These are phyloP conservation scores for Aegilops umbellulata DNA, from an alignment of 176 grass and related monocot genomes.

Conservation along the genomic window DNA sequence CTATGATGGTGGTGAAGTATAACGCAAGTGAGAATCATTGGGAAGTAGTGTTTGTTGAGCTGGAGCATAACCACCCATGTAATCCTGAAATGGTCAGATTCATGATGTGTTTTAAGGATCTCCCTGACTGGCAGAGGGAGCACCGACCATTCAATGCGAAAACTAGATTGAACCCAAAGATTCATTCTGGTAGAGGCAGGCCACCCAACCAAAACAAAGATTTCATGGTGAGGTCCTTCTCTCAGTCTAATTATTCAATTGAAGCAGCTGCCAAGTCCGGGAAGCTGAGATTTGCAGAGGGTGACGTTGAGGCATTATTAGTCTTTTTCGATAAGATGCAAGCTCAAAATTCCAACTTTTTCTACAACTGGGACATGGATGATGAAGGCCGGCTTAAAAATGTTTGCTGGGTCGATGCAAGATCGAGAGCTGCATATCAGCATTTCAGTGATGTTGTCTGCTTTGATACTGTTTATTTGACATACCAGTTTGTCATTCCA, in stretches of 20 bases:
- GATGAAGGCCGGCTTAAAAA: constrained; percentile 82
- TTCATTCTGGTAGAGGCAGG: constrained; percentile 69
- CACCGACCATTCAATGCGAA: constrained; percentile 73
- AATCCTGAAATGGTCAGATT: constrained; percentile 93
- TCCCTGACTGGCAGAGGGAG: constrained; percentile 66
- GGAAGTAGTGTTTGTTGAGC: constrained; percentile 76
- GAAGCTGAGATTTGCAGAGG: constrained; percentile 72
- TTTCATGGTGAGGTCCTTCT: constrained; percentile 54
- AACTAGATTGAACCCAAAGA: constrained; percentile 76
- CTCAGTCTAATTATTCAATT: constrained; percentile 57
- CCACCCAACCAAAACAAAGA: constrained; percentile 81
- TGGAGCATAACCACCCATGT: constrained; percentile 89
- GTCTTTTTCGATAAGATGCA: constrained; percentile 84
- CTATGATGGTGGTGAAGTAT: constrained; percentile 84
- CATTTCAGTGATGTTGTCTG: constrained; percentile 82
- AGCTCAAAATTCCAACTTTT: constrained; percentile 73
- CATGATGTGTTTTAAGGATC: constrained; percentile 90
- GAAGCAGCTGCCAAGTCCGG: constrained; percentile 49
- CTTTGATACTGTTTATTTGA: constrained; percentile 80
- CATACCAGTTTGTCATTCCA: constrained; percentile 67
- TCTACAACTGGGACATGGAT: constrained; percentile 87
- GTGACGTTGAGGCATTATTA: constrained; percentile 68
- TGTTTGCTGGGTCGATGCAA: constrained; percentile 83
- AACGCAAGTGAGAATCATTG: constrained; percentile 61
- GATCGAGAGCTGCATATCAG: constrained; percentile 72